Evolutionary conservation across 495 filamentous ascomycete species (phyloP).

Genomic region (Apiosordaria backusii): DNA sequence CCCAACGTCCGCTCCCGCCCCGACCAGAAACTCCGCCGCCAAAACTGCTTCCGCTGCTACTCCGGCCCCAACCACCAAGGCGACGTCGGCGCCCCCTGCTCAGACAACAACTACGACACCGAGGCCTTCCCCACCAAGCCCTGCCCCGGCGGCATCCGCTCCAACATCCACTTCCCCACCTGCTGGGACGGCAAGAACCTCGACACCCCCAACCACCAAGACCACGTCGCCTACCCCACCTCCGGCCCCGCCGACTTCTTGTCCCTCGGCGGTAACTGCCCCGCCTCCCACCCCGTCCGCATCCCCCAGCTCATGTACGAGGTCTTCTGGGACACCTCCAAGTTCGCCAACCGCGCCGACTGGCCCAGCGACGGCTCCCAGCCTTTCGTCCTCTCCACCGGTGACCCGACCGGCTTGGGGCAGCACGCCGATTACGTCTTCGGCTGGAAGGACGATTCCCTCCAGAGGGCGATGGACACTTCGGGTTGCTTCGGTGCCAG

Average conservation of each 20-base stretch:
- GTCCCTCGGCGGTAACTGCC: conserved; percentile 43
- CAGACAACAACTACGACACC: conserved; percentile 38
- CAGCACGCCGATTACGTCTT: conserved; percentile 53
- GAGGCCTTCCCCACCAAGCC: conserved; percentile 39
- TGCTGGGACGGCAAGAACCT: conserved; percentile 56
- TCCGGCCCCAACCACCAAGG: conserved; percentile 49
- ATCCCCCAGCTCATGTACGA: conserved; percentile 53
- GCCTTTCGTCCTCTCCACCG: conserved; percentile 47
- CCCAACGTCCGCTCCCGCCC: conserved; percentile 38
- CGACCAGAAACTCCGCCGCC: conserved; percentile 38
- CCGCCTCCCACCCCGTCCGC: conserved; percentile 45
- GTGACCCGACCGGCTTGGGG: conserved; percentile 43
- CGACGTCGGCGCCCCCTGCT: conserved; percentile 43
- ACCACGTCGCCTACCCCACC: conserved; percentile 47
- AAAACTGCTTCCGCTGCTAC: conserved; percentile 50
- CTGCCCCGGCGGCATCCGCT: conserved; percentile 48
- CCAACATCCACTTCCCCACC: conserved; percentile 52
- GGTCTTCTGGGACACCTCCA: conserved; percentile 50
- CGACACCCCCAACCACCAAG: conserved; percentile 52
- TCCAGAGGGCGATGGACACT: conserved; percentile 50
- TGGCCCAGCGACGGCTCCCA: conserved; percentile 48
- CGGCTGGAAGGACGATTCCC: conserved; percentile 46
- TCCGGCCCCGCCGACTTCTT: conserved; percentile 47
- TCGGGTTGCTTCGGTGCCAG: conserved; percentile 40
- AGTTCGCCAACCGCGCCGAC: conserved; percentile 42